A percentile compares a stretch with the other conserved stretches of the same genome.
phyloP scores from a whole-genome alignment of 75 land plant species.

The Pinus taeda region DNA sequence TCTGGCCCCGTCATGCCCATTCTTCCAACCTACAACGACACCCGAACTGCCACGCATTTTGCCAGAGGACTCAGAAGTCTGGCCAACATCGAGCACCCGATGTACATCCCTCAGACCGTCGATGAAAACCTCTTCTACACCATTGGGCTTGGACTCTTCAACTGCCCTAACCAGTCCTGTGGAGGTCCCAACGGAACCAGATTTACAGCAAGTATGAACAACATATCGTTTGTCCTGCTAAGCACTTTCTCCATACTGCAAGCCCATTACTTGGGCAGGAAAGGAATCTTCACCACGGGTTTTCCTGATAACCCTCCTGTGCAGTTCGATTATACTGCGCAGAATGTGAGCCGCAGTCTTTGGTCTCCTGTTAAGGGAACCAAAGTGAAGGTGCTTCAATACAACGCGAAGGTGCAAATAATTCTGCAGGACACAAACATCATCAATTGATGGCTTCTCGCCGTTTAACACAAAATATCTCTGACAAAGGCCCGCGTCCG shows the following conservation, averaged over 20 bases:
- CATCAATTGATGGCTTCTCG: too few relatives aligned
- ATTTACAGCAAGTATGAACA: constrained; percentile 80
- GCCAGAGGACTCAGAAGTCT: constrained; percentile 31
- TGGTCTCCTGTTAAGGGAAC: constrained; percentile 53
- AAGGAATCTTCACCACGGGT: constrained; percentile 50
- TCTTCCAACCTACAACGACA: constrained; percentile 66
- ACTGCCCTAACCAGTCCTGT: constrained; percentile 46
- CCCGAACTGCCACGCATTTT: constrained; percentile 44
- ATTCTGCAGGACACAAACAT: constrained; percentile 73
- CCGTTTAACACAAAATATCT: too few relatives aligned
- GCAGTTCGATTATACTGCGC: constrained; percentile 69
- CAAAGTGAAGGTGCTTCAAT: constrained; percentile 50
- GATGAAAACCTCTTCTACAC: constrained; percentile 60
- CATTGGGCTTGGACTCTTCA: constrained; percentile 47
- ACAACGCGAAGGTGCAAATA: constrained; percentile 58
- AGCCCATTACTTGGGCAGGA: constrained; percentile 31
- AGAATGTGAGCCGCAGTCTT: constrained; percentile 31
- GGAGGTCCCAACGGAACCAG: constrained; percentile 50
- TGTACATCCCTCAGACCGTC: constrained; percentile 30
- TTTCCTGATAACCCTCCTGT: constrained; percentile 60
- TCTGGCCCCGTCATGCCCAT: constrained; percentile 18
- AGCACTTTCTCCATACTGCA: constrained; percentile 40
- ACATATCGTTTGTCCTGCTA: constrained; percentile 69
- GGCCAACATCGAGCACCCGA: constrained; percentile 2
- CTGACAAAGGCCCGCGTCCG: too few relatives aligned